These are phyloP conservation scores for Umbelopsis sp. DNA, from an alignment of 192 early-diverging fungal genomes.

Conservation along the genomic window DNA sequence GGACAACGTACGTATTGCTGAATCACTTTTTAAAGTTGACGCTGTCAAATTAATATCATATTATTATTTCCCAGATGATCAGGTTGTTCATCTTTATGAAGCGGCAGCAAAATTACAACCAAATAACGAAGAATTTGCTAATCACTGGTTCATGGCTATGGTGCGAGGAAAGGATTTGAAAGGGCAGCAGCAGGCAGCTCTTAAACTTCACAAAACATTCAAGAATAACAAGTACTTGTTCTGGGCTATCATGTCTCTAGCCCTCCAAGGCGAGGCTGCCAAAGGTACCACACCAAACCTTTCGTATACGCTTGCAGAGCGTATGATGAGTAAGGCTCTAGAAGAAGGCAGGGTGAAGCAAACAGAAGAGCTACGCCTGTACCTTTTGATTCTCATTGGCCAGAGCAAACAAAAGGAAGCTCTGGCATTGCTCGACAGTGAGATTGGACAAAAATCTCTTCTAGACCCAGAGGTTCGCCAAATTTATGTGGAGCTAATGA, in stretches of 20 bases:
- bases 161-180: slow-evolving; percentile 69
- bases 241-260: slow-evolving; percentile 82
- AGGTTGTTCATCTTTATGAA: slow-evolving; percentile 75
- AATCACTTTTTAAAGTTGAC: not conserved
- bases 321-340: slow-evolving; percentile 80
- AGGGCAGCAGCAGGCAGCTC: slow-evolving; percentile 71
- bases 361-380: slow-evolving; percentile 82
- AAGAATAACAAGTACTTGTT: slow-evolving; percentile 81
- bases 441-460: slow-evolving; percentile 62
- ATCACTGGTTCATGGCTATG: slow-evolving; percentile 83
- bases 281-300: slow-evolving; percentile 37
- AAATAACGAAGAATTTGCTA: slow-evolving; percentile 70
- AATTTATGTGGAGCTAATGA: slow-evolving; percentile 54
- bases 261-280: slow-evolving; percentile 59
- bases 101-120: slow-evolving; percentile 61
- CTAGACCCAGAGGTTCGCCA: slow-evolving; percentile 76
- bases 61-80: slow-evolving; percentile 47
- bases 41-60: not conserved
- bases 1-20: slow-evolving; percentile 47
- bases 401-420: slow-evolving; percentile 73
- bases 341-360: slow-evolving; percentile 64
- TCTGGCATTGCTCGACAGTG: slow-evolving; percentile 55
- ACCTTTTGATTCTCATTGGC: slow-evolving; percentile 68
- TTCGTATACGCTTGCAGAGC: slow-evolving; percentile 71
- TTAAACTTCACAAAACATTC: slow-evolving; percentile 81